A percentile compares a stretch with the other conserved stretches of the same genome.
Evolutionary conservation across 148 eudicot genomes (phyloP).

Genomic region (Persicaria maculosa): DNA sequence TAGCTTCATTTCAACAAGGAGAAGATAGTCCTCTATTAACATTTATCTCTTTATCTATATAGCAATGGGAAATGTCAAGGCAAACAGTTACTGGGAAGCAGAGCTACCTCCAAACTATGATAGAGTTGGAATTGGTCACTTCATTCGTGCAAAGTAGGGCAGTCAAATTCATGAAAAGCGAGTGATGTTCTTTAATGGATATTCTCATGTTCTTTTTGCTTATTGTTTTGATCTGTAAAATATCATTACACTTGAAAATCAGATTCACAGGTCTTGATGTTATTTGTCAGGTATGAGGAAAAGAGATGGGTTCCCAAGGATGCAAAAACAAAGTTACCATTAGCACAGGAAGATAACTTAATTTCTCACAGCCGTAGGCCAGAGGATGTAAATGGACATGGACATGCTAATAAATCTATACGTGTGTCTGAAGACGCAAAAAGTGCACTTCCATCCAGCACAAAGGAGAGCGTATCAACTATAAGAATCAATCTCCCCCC

Average conservation of each 20-base stretch:
- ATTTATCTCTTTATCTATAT: constrained; percentile 19
- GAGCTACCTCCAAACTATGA: constrained; percentile 96
- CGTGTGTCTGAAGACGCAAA: constrained; percentile 42
- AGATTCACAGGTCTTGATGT: neutral
- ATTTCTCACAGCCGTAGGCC: constrained; percentile 50
- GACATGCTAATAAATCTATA: constrained; percentile 27
- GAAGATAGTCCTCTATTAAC: constrained; percentile 4
- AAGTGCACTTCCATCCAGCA: constrained; percentile 31
- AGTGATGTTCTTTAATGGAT: too few species aligned
- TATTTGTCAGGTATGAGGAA: constrained; percentile 72
- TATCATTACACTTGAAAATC: too few species aligned
- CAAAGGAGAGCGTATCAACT: constrained; percentile 34
- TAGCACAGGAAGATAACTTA: constrained; percentile 45
- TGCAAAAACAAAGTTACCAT: constrained; percentile 46
- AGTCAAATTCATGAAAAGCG: too few species aligned
- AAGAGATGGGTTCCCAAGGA: constrained; percentile 85
- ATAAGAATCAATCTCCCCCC: constrained; percentile 61
- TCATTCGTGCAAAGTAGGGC: constrained; percentile 88
- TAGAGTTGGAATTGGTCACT: constrained; percentile 97
- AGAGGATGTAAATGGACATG: constrained; percentile 56
- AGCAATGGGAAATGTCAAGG: constrained; percentile 94
- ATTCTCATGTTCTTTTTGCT: too few species aligned
- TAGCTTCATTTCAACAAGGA: too few species aligned
- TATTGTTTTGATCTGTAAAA: neutral
- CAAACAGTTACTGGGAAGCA: constrained; percentile 97